phyloP scores from a whole-genome alignment of 1,284 basidiomycete species.

The Boletellus deceptivus region DNA sequence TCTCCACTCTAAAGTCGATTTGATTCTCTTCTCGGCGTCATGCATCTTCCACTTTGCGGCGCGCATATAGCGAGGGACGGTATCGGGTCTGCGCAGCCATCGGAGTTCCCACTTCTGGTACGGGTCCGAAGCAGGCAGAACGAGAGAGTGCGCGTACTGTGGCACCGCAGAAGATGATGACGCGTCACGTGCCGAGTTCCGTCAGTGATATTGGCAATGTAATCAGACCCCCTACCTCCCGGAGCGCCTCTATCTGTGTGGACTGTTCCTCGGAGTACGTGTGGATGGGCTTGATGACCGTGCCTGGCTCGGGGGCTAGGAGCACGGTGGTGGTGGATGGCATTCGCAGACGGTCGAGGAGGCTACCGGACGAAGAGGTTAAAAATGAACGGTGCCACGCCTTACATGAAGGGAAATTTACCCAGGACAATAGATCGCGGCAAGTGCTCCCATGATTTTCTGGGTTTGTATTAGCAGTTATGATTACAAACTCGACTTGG shows the following conservation, averaged over 20 bases:
- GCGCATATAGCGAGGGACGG: conserved; percentile 77
- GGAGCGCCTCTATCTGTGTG: conserved; percentile 56
- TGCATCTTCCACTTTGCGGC: conserved; percentile 80
- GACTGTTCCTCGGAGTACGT: conserved; percentile 65
- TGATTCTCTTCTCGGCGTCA: conserved; percentile 75
- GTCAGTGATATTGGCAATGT: neutral
- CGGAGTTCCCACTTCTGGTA: conserved; percentile 75
- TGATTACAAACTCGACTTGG: too few species aligned
- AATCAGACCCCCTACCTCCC: conserved; percentile 46
- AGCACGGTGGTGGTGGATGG: conserved; percentile 44
- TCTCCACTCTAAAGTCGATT: conserved; percentile 78
- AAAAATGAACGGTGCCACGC: too few species aligned
- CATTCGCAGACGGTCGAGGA: conserved; percentile 13
- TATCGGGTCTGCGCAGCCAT: conserved; percentile 74
- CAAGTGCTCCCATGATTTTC: too few species aligned
- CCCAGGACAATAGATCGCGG: too few species aligned
- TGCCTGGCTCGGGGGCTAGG: conserved; percentile 43
- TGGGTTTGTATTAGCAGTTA: too few species aligned
- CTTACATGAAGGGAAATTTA: too few species aligned
- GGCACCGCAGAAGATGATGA: neutral
- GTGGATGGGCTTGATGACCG: conserved; percentile 52
- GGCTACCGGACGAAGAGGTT: neutral
- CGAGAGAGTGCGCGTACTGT: conserved; percentile 64
- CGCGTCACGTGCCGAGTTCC: neutral
- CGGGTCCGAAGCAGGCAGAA: conserved; percentile 63